phyloP scores from a whole-genome alignment of 176 grass and related monocot genomes.

The Musa acuminata region DNA sequence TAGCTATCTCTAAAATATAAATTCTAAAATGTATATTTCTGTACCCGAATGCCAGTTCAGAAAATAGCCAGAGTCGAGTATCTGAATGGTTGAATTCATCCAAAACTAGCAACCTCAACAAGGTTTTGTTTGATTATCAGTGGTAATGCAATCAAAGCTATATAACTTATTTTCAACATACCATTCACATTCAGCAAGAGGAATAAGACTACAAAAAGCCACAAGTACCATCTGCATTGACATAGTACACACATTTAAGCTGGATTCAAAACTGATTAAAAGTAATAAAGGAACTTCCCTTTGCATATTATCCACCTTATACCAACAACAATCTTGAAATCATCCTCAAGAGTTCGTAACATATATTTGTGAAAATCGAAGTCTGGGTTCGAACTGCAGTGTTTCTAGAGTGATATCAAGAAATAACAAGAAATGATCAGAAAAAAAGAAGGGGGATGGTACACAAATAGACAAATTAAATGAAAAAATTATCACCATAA shows the following conservation, averaged over 20 bases:
- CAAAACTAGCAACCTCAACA: not conserved
- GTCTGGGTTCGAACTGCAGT: slow-evolving; percentile 10
- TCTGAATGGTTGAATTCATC: not conserved
- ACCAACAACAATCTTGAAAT: slow-evolving; percentile 83
- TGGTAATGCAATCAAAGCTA: not conserved
- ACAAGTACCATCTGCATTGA: slow-evolving; percentile 73
- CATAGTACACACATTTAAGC: not conserved
- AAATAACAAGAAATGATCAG: not conserved
- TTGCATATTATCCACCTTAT: slow-evolving; percentile 54
- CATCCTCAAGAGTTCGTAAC: slow-evolving; percentile 54
- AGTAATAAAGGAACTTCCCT: not conserved
- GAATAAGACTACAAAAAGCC: slow-evolving; percentile 80
- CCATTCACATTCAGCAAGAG: slow-evolving; percentile 82
- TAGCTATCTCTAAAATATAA: not conserved
- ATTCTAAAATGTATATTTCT: too few species aligned
- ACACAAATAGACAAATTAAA: not conserved
- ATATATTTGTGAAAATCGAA: slow-evolving; percentile 81
- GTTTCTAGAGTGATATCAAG: slow-evolving; percentile 31
- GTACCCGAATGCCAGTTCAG: not conserved
- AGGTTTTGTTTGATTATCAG: not conserved
- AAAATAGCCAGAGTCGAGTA: not conserved
- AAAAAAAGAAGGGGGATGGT: slow-evolving; percentile 12
- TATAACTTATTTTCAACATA: slow-evolving; percentile 20
- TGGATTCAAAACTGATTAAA: not conserved
- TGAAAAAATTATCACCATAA: slow-evolving; percentile 20